phyloP scores from a whole-genome alignment of 306 rosid species.

The Ammopiptanthus mongolicus region DNA sequence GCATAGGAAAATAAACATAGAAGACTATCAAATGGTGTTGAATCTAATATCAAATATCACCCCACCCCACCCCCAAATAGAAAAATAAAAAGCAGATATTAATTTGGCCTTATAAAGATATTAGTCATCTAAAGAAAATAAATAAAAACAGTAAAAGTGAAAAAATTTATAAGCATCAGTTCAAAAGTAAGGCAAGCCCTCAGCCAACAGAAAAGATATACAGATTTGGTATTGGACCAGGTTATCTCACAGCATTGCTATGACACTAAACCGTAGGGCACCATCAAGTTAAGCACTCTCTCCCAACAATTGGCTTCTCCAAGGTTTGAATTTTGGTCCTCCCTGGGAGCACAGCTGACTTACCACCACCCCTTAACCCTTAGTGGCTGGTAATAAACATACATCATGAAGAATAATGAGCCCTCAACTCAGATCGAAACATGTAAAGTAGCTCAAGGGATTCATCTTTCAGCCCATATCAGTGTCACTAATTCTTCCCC shows the following conservation, averaged over 20 bases:
- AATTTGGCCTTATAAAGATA: not conserved
- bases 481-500: not conserved
- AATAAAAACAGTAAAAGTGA: not conserved
- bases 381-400: not conserved
- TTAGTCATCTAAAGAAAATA: not conserved
- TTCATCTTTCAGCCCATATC: not conserved
- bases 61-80: not conserved
- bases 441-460: constrained; percentile 21
- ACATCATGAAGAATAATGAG: not conserved
- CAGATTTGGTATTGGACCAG: not conserved
- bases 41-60: not conserved
- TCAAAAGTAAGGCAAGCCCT: not conserved
- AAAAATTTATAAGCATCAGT: not conserved
- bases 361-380: not conserved
- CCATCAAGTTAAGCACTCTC: not conserved
- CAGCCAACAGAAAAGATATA: not conserved
- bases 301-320: not conserved
- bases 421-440: constrained; percentile 32
- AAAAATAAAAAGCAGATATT: not conserved
- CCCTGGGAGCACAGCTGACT: not conserved
- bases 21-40: not conserved
- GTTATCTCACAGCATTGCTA: not conserved
- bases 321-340: not conserved
- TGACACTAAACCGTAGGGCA: not conserved
- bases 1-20: not conserved